These are phyloP conservation scores for Ophiostoma tasmaniense DNA, from an alignment of 2,329 filamentous ascomycete genomes.

Conservation along the genomic window DNA sequence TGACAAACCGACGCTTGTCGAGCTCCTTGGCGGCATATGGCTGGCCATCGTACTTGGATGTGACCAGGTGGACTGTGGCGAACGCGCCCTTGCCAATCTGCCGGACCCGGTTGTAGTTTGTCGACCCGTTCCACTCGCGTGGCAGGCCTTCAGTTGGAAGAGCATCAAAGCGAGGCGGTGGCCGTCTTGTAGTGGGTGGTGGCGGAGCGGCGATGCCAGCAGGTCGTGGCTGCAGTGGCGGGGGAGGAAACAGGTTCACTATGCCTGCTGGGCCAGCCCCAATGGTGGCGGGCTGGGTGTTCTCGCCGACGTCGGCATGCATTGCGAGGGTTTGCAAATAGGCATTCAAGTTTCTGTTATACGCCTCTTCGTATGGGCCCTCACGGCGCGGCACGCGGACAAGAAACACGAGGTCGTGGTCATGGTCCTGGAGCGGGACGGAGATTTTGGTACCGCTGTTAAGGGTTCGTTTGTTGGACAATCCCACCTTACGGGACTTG, in stretches of 20 bases:
- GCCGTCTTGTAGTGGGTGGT: conserved; percentile 9
- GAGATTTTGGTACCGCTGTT: conserved; percentile 64
- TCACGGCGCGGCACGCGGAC: conserved; percentile 75
- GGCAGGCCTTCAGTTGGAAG: conserved; percentile 31
- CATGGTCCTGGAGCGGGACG: conserved; percentile 48
- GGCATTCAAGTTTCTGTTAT: conserved; percentile 57
- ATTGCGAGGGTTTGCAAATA: conserved; percentile 46
- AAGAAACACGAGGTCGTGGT: conserved; percentile 64
- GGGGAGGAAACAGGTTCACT: conserved; percentile 27
- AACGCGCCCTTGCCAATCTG: conserved; percentile 90
- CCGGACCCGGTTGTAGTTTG: conserved; percentile 73
- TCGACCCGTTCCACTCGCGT: conserved; percentile 73
- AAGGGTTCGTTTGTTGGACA: conserved; percentile 48
- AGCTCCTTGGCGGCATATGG: conserved; percentile 91
- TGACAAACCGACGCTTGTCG: conserved; percentile 86
- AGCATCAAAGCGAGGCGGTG: conserved; percentile 19
- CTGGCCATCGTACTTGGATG: conserved; percentile 72
- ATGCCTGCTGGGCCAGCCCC: conserved; percentile 41
- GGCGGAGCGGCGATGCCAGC: neutral
- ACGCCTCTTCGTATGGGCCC: conserved; percentile 55
- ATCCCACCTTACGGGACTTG: conserved; percentile 28
- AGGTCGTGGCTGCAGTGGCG: neutral
- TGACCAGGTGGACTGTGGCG: conserved; percentile 85
- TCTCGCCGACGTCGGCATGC: conserved; percentile 24
- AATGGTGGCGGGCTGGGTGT: conserved; percentile 32